phyloP scores from a whole-genome alignment of 352 stramenopile species.

The Pythium apleroticum region DNA sequence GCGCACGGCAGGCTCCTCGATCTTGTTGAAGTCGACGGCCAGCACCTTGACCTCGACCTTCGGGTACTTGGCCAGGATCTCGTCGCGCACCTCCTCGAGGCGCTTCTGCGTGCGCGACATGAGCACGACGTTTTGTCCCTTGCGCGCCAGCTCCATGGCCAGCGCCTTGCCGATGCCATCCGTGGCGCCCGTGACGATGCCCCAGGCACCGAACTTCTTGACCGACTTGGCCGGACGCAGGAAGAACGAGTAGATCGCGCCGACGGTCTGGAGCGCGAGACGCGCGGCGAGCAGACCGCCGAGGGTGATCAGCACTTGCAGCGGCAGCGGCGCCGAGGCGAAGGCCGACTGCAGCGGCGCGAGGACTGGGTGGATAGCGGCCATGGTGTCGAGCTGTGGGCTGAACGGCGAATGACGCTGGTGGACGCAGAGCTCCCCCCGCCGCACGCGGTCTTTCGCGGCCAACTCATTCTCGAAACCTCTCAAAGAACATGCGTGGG shows the following conservation, averaged over 20 bases:
- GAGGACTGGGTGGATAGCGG: slow-evolving; percentile 15
- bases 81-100: slow-evolving; percentile 91
- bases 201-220: slow-evolving; percentile 96
- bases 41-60: slow-evolving; percentile 84
- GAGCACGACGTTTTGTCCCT: slow-evolving; percentile 97
- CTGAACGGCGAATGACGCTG: not conserved
- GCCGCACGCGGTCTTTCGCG: not conserved
- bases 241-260: slow-evolving; percentile 85
- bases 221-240: slow-evolving; percentile 93
- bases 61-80: slow-evolving; percentile 94
- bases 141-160: slow-evolving; percentile 94
- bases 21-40: slow-evolving; percentile 94
- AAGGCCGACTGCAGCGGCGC: slow-evolving; percentile 35
- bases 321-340: slow-evolving; percentile 30
- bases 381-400: not conserved
- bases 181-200: slow-evolving; percentile 97
- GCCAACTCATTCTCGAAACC: not conserved
- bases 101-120: slow-evolving; percentile 97
- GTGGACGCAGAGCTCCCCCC: not conserved
- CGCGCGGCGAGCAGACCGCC: slow-evolving; percentile 53
- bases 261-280: slow-evolving; percentile 50
- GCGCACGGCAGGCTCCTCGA: slow-evolving; percentile 75
- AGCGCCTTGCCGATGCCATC: slow-evolving; percentile 92
- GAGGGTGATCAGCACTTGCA: slow-evolving; percentile 46
- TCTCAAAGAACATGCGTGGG: not conserved